A percentile compares a stretch with the other conserved stretches of the same genome.
Conservation (phyloP, 371 early-diverging fungal species). For the Vairimorpha ceranae region DNA sequence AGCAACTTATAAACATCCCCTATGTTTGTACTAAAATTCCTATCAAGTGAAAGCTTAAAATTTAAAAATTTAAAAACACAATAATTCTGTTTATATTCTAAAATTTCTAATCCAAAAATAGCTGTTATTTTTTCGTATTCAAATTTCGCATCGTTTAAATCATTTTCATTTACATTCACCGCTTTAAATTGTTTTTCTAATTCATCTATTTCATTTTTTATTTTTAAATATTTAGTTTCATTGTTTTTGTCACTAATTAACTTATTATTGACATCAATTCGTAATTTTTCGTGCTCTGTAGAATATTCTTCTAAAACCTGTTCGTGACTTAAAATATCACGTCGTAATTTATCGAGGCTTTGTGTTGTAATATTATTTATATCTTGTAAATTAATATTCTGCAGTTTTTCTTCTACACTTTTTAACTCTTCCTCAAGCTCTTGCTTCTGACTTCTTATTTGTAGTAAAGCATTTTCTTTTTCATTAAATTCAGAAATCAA, state of each 20-base stretch:
- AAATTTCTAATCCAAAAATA: not conserved
- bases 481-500: conserved; percentile 7
- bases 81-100: not conserved
- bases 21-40: not conserved
- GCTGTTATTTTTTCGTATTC: not conserved
- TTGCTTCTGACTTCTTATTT: not conserved
- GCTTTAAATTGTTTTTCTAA: not conserved
- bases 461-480: not conserved
- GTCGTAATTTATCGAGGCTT: not conserved
- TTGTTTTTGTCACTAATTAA: not conserved
- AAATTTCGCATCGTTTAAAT: not conserved
- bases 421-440: not conserved
- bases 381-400: not conserved
- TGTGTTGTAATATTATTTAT: not conserved
- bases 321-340: not conserved
- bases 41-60: not conserved
- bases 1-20: not conserved
- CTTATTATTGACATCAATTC: not conserved
- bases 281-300: not conserved
- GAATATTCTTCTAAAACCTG: not conserved
- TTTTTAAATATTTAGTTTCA: not conserved
- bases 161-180: not conserved
- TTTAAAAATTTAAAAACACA: not conserved
- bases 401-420: not conserved
- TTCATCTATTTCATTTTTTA: not conserved